phyloP scores from a whole-genome alignment of 805 yeast species.

The Saccharomycodes ludwigii region DNA sequence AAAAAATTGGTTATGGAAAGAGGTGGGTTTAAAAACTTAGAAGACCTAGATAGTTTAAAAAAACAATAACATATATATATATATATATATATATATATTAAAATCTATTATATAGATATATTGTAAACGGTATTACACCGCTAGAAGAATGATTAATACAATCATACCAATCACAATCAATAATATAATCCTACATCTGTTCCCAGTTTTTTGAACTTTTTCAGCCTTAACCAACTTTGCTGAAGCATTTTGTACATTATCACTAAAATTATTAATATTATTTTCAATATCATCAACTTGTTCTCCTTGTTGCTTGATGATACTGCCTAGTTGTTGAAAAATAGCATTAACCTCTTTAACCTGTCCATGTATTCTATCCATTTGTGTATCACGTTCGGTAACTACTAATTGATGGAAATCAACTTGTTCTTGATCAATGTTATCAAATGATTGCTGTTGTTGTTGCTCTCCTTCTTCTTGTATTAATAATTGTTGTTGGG shows the following conservation, averaged over 20 bases:
- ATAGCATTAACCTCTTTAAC: conserved; percentile 78
- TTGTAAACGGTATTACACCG: too few species aligned
- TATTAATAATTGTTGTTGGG: conserved; percentile 15
- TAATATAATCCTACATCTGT: conserved; percentile 64
- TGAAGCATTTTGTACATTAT: conserved; percentile 57
- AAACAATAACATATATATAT: conserved; percentile 12
- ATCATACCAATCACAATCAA: conserved; percentile 47
- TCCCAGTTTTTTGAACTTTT: conserved; percentile 53
- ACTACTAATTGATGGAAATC: conserved; percentile 55
- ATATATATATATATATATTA: too few species aligned
- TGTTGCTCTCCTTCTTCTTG: conserved; percentile 21
- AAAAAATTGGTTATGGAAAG: conserved; percentile 76
- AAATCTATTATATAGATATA: conserved; percentile 22
- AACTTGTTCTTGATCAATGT: conserved; percentile 35
- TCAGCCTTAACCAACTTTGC: conserved; percentile 64
- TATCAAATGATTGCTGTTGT: conserved; percentile 25
- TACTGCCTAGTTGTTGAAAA: conserved; percentile 64
- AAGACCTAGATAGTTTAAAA: conserved; percentile 40
- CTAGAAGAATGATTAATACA: conserved; percentile 45
- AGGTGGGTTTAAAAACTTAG: conserved; percentile 40
- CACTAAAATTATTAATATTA: conserved; percentile 51
- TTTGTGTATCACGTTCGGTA: conserved; percentile 63
- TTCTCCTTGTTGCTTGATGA: conserved; percentile 76
- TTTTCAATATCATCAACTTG: conserved; percentile 78
- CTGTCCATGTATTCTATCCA: conserved; percentile 60